Base-by-base conservation (phyloP, 257 asterid species). In the Scutellaria galericulata region DNA sequence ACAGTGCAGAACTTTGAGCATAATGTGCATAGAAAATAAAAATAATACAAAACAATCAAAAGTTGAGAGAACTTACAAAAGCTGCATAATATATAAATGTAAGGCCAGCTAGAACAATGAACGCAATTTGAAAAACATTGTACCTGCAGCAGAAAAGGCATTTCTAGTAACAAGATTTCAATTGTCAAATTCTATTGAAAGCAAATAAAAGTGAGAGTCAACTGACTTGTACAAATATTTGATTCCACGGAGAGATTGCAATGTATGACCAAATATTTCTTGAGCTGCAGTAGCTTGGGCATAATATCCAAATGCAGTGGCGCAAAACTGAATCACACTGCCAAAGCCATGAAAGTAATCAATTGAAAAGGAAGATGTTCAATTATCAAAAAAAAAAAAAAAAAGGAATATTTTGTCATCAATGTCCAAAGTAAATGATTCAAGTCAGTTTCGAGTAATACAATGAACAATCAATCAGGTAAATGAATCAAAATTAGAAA, bases 281-380 rank as follows among this genome's bases (percentile, higher is more conserved):
- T 92, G 98, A 76, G 96, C 98, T 46, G 98, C 96, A 47, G 98
- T 92, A 61, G 96, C 98, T 83, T 86, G 98, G 66, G 98, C 89
- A 73, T 92, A 92, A 77, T 86, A 92, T 61, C 86, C 98, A 78
- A 92, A 92, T 41, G 98, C 98, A 22, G 98, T 90, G 74, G 96
- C 86, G 59, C 98, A 88, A 82, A 92, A 92, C 85, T 92, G 98
- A 83, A 92, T 92, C 77, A 92, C 98, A 81, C 98, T 92, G 91
- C 6, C 13, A 73, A 67, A 62, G 61, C 54, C 62, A 71, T 13
- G 51, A 44, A 61, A 57, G 41, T 60, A 59, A 41, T 41, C 44
- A 69, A 14, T 15, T 35, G 40, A 71, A 15, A 55, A 47, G 7
- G 55, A 31, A 18, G 20, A 77, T 11, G 58, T 39, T 46, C 45